Evolutionary conservation across 176 grass and related monocot genomes (phyloP), one percentile per base, ranked within the genome.

Genomic region (Guadua angustifolia): DNA sequence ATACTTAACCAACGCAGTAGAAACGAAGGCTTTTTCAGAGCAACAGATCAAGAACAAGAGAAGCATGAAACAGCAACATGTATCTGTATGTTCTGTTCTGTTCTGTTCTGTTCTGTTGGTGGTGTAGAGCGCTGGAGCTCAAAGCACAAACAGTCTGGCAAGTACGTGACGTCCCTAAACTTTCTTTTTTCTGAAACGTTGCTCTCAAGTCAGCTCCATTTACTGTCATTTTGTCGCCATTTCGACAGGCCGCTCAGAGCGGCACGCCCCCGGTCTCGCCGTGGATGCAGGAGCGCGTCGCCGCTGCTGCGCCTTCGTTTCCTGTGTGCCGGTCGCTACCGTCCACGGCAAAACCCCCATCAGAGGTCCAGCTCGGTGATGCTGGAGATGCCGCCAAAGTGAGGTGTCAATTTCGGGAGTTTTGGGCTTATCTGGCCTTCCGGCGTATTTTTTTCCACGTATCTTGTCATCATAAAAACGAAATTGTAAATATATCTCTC

Each of bases 361-460:
- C 29, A 19, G 46, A 4, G 24, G 6, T 11, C 47, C 43, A 51
- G 52, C 0, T 5, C 15, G 18, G 33, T 13, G 33, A 44, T 14
- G 61, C 13, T 52, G 22, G 46, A 50, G 56, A 63, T 68, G 67
- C 45, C n/a, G 67, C 56, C 84, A 4, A 55, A 55, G 11, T 46
- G 72, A 71, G 83, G 72, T 86, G 82, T 77, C 78, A 67, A 35
- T 26, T 57, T 79, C 81, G 80, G 38, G 35, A 36, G 35, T 36
- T 36, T 36, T 4, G 2, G 2, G 2, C 35, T 36, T 36, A 3
- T 36, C 35, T 36, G 35, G 35, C 35, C 35, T 4, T 36, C 4
- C 35, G 35, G 35, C 35, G 4, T 36, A 36, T 3, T 36, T 36
- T 4, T 36, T 36, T 4, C 4, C 35, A n/a, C n/a, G 4, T 36